Percentiles rank a stretch among this genome's conserved stretches.
Evolutionary conservation across 176 grass and related monocot species (phyloP).

Genomic region (Bromus sterilis): DNA sequence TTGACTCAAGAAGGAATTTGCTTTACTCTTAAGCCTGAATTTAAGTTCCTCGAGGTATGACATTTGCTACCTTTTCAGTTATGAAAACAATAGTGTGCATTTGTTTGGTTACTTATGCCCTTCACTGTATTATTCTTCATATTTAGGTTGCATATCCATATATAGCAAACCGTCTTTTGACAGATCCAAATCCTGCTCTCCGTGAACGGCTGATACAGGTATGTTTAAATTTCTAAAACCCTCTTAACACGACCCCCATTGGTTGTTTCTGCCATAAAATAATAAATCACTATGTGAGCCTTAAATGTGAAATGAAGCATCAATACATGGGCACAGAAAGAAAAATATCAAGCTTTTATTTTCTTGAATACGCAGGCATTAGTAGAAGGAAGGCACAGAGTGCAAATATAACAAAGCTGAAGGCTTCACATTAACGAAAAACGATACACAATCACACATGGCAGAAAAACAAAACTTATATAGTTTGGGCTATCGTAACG

Average conservation of each 20-base stretch:
- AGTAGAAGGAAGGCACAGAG: background rate
- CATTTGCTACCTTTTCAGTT: conserved; percentile 3
- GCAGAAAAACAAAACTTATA: background rate
- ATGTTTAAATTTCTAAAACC: background rate
- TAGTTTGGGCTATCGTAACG: background rate
- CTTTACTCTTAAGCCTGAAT: conserved; percentile 83
- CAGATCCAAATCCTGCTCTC: conserved; percentile 95
- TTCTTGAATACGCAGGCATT: background rate
- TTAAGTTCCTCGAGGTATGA: conserved; percentile 97
- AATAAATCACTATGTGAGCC: background rate
- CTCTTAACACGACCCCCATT: background rate
- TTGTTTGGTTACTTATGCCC: conserved; percentile 1
- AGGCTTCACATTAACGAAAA: background rate
- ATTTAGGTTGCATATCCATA: conserved; percentile 97
- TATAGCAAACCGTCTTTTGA: conserved; percentile 88
- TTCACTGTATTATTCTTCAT: conserved; percentile 21
- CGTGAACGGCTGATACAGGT: conserved; percentile 96
- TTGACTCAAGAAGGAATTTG: conserved; percentile 98
- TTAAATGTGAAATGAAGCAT: conserved; percentile 7
- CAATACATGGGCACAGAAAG: background rate
- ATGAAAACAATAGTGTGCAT: background rate
- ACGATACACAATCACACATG: background rate
- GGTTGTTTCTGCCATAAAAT: background rate
- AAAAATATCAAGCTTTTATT: background rate
- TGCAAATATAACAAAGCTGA: background rate